Base-by-base conservation (phyloP, 148 eudicot genomes). In the Vaccinium myrtillus region DNA sequence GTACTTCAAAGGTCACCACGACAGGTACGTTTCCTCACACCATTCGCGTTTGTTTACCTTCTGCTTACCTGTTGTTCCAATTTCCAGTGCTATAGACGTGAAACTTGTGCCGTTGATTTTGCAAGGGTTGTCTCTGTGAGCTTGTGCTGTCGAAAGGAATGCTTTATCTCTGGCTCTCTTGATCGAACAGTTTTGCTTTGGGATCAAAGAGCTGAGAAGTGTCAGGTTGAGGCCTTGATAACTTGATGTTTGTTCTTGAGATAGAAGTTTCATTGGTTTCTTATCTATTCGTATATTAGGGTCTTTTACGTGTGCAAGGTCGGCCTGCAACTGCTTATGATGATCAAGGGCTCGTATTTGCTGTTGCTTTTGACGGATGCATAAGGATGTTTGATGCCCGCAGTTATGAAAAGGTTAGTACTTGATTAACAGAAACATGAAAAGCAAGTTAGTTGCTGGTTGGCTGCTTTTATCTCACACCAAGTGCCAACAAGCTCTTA, bases 141-240 rank as follows among this genome's bases (percentile, higher is more conserved):
- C 91, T 88, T 95, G 87, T 97, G 98, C 87, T 90, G 95, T 69
- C 93, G 93, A n/a, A 92, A 87, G 80, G 99, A 97, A 78, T 87
- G 85, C 77, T 95, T 97, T 81, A 90, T 97, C 80, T 97, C 98
- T 82, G 98, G 98, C 81, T 95, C 98, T 51, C 94, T 95, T 78
- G 99, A 97, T 89, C 89, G 98, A 75, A 94, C 99, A 23, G 99
- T 97, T 86, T 56, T 95, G 85, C 91, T 97, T 30, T 97, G 98
- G 98, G 99, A 97, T 84, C 99, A 97, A 88, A 90, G 98, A 87
- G 96, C 98, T 84, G 98, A 97, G 39, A 97, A 97, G 85, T 95
- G 98, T 84, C 98, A 97, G 95, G 99, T 97, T 81, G 70, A 58
- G 59, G 59, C 83, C 79, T 75, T 76, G 23, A 8, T 77, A 84